Base-by-base conservation (phyloP, 2,329 filamentous ascomycete species). In the Fusarium sp. region DNA sequence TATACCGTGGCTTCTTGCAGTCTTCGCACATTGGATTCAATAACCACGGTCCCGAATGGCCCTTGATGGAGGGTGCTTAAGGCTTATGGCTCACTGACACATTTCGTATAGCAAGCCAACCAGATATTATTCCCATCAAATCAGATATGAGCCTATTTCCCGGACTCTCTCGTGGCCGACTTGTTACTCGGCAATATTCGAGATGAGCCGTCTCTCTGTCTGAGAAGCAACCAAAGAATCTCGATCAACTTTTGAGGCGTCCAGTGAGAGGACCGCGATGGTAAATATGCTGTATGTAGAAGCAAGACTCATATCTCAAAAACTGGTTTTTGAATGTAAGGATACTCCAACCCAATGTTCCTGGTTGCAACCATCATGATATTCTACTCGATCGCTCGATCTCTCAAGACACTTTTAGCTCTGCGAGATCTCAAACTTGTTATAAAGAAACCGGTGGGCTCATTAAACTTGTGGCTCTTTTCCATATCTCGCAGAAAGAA, bases 371-470 rank as follows among this genome's bases (percentile, higher is more conserved):
- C 58, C 58, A 58, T 42, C 29, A 63, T 63, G 14, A 12, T n/a
- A 38, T 33, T 38, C 10, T 48, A 16, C 25, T 64, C 45, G 38
- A 69, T 69, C 66, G 39, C 51, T 64, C 65, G 58, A 69, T 69
- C 66, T 54, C 59, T 33, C 58, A 59, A 69, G 66, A 69, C 65
- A 69, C 39, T 58, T 27, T 64, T 41, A n/a, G 35, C 38, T 51
- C 41, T 59, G 41, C 45, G 21, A 48, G 45, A 58, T 39, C 44
- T 46, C 23, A 23, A n/a, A 49, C 29, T 44, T 57, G 16, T 37
- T 54, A 69, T 69, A 69, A 69, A 68, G 59, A 21, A 64, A 51
- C 39, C 45, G 51, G 55, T 27, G 65, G 65, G 49, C 41, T 69
- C 58, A 58, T 69, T 69, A 54, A 69, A 64, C 65, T 58, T 58